Conservation (phyloP, 257 asterid species). For the Gynochthodes officinalis region DNA sequence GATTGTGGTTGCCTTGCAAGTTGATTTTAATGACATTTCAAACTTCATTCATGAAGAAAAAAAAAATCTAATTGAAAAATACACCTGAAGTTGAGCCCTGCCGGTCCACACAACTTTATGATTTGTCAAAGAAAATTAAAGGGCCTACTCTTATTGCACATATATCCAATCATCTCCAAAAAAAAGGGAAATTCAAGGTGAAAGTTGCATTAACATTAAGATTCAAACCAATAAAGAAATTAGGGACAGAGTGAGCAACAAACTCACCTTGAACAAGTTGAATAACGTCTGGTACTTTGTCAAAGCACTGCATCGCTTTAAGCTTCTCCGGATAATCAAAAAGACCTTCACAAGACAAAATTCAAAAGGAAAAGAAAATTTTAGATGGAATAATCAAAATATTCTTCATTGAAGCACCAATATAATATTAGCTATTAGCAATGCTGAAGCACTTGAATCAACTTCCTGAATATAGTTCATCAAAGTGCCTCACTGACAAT, state of each 20-base stretch:
- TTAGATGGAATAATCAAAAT: not conserved
- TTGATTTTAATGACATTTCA: too few species aligned
- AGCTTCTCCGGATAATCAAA: conserved; percentile 80
- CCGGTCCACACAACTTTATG: too few species aligned
- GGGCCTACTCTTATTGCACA: too few species aligned
- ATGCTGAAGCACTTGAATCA: not conserved
- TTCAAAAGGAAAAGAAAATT: not conserved
- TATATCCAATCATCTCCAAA: too few species aligned
- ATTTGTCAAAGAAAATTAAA: too few species aligned
- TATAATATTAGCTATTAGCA: not conserved
- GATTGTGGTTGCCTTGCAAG: not conserved
- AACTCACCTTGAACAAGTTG: conserved; percentile 83
- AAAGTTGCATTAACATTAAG: not conserved
- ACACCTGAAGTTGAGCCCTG: not conserved
- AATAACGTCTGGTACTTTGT: conserved; percentile 82
- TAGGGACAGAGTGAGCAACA: not conserved
- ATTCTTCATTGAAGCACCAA: not conserved
- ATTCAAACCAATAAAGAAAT: not conserved
- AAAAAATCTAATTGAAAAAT: too few species aligned
- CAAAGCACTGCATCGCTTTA: conserved; percentile 95
- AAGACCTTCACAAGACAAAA: conserved; percentile 55
- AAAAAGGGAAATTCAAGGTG: not conserved
- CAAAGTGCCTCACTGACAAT: not conserved
- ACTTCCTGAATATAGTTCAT: not conserved
- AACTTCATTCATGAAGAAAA: not conserved